phyloP scores from a whole-genome alignment of 2,329 filamentous ascomycete species.

The Zarea fungicola region DNA sequence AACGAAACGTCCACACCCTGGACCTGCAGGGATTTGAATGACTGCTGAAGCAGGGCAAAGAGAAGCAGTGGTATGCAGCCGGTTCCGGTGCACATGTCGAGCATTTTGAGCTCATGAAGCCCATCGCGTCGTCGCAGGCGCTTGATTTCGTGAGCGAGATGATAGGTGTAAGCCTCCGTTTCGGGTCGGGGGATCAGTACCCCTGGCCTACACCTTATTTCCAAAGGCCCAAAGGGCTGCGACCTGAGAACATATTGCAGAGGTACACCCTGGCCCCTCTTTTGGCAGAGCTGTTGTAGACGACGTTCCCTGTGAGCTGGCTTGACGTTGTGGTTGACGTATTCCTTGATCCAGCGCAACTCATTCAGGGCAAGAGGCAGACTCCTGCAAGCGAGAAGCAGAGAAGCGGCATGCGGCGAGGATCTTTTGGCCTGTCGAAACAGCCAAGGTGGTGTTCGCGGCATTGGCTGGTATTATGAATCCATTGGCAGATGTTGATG shows the following conservation, averaged over 20 bases:
- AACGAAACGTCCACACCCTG: conserved; percentile 69
- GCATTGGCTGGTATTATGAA: conserved; percentile 39
- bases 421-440: conserved; percentile 48
- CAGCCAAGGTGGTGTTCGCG: conserved; percentile 56
- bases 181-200: conserved; percentile 83
- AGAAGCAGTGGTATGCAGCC: conserved; percentile 84
- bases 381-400: conserved; percentile 61
- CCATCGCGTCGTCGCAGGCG: not conserved
- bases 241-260: conserved; percentile 86
- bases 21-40: conserved; percentile 42
- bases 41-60: conserved; percentile 51
- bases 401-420: conserved; percentile 50
- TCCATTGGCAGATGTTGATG: conserved; percentile 8
- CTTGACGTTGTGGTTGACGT: conserved; percentile 36
- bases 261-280: conserved; percentile 60
- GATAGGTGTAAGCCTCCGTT: conserved; percentile 62
- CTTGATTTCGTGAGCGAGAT: conserved; percentile 46
- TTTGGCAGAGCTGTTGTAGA: conserved; percentile 39
- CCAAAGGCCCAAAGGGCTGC: conserved; percentile 80
- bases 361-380: conserved; percentile 61
- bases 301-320: conserved; percentile 14
- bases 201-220: conserved; percentile 69
- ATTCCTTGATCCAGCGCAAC: conserved; percentile 66
- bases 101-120: conserved; percentile 39
- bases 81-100: conserved; percentile 87